phyloP scores from a whole-genome alignment of 108 stramenopile species.

The Skeletonema menzelii region DNA sequence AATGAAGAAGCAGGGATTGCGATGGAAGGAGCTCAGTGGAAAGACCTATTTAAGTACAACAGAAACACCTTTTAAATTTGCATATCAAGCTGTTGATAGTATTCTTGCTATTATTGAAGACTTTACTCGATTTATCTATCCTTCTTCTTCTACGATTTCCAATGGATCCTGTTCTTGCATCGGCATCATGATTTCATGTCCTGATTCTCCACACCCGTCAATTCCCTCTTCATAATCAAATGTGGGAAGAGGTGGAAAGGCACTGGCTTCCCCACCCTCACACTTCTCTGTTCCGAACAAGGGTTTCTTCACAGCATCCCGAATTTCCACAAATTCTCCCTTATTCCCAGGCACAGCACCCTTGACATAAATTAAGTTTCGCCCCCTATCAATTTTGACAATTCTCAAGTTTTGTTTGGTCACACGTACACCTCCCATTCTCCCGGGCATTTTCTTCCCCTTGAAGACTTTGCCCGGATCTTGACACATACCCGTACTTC shows the following conservation, averaged over 20 bases:
- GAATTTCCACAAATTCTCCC: constrained; percentile 91
- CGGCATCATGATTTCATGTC: constrained; percentile 86
- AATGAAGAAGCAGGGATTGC: constrained; percentile 13
- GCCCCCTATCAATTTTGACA: constrained; percentile 91
- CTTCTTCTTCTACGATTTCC: constrained; percentile 40
- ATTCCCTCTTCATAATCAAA: constrained; percentile 78
- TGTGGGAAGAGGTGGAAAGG: constrained; percentile 81
- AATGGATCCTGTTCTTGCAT: constrained; percentile 78
- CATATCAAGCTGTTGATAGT: background rate
- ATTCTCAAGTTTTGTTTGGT: constrained; percentile 91
- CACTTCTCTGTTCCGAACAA: constrained; percentile 78
- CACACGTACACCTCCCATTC: constrained; percentile 88
- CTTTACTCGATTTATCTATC: too few relatives aligned
- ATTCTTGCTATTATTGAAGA: background rate
- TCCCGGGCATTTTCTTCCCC: constrained; percentile 99
- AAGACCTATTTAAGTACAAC: too few relatives aligned
- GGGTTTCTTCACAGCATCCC: constrained; percentile 90
- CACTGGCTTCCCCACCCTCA: constrained; percentile 52
- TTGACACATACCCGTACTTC: constrained; percentile 88
- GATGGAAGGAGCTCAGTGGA: constrained; percentile 11
- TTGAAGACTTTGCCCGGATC: constrained; percentile 97
- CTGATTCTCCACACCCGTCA: constrained; percentile 77
- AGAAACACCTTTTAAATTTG: too few relatives aligned
- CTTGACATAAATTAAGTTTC: constrained; percentile 88
- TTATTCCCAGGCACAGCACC: constrained; percentile 94